These are phyloP conservation scores for Podospora comata DNA, from an alignment of 495 filamentous ascomycete species.

Conservation along the genomic window DNA sequence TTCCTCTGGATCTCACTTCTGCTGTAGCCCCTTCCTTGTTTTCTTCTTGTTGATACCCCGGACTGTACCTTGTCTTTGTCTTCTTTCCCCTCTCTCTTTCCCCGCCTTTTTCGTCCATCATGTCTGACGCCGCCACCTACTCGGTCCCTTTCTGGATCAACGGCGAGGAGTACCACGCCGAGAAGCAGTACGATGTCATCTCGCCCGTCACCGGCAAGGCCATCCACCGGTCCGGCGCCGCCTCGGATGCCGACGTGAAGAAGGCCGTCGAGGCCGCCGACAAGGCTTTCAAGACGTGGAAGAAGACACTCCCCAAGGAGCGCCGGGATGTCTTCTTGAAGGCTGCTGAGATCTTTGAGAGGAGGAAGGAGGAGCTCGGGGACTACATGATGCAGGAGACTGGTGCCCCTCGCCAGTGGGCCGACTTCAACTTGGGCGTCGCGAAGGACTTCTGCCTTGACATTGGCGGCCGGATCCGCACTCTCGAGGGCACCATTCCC, in stretches of 20 bases:
- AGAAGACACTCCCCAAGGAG: conserved; percentile 53
- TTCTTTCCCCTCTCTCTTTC: not conserved
- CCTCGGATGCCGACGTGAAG: conserved; percentile 59
- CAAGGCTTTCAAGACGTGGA: conserved; percentile 70
- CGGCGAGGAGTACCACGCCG: conserved; percentile 60
- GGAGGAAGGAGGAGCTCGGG: conserved; percentile 60
- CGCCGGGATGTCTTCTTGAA: conserved; percentile 71
- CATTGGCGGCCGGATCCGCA: conserved; percentile 62
- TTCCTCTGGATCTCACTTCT: conserved; percentile 2
- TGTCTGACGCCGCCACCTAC: conserved; percentile 19
- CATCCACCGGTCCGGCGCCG: conserved; percentile 59
- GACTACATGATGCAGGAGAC: conserved; percentile 68
- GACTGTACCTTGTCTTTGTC: conserved; percentile 8
- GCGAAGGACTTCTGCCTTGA: conserved; percentile 63
- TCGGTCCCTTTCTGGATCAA: conserved; percentile 70
- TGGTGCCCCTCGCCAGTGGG: conserved; percentile 52
- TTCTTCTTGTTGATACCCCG: conserved; percentile 8
- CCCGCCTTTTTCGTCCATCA: conserved; percentile 10
- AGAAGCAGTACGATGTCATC: conserved; percentile 62
- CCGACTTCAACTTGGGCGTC: conserved; percentile 60
- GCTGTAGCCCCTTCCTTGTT: not conserved
- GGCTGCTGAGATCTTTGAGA: conserved; percentile 64
- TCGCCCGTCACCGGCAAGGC: conserved; percentile 61
- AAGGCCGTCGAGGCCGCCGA: conserved; percentile 62
- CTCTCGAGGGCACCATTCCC: conserved; percentile 61